Base-by-base conservation (phyloP, 495 filamentous ascomycete species). In the Astrothelium macrocarpum region DNA sequence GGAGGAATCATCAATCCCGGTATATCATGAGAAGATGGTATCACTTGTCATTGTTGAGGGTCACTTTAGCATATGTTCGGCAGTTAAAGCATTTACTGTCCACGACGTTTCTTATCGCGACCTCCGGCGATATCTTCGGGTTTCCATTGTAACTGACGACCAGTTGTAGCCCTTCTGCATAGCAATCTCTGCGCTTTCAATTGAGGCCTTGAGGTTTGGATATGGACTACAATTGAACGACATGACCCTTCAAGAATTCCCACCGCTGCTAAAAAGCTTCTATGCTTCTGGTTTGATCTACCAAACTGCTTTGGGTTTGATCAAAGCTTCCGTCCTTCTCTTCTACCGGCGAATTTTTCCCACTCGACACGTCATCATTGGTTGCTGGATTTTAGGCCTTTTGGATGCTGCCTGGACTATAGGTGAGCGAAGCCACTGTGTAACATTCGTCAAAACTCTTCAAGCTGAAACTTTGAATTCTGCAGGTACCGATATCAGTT, bases 341-440 rank as follows among this genome's bases (percentile, higher is more conserved):
- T 56, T 56, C 25, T 56, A 56, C 29, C 25, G 25, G 23, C 49
- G 49, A 20, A 56, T 56, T 20, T 56, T 56, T 25, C 49, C 49
- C 11, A 56, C 49, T 11, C n/a, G 49, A 25, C 49, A 56, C 20
- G 49, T 56, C 49, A 29, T 56, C 25, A 56, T 56, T 29, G 49
- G 49, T 29, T 56, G 49, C 16, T 56, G 49, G 49, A 29, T 56
- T 56, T 29, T 56, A 29, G 49, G 49, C 25, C 2, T 29, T 56
- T 25, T 56, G 49, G 49, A 56, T 56, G 49, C 25, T 25, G 25
- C 49, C 7, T 56, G 49, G 49, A 56, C 49, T 11, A 56, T 56
- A 11, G 49, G 49, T 56, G 25, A 29, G 49, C 16, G 9, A 29
- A 29, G 16, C 16, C 49, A 28, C 16, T 11, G 23, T 12, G 7